Base-by-base conservation (phyloP, 2,329 filamentous ascomycete genomes). In the Ophiostoma ulmi region DNA sequence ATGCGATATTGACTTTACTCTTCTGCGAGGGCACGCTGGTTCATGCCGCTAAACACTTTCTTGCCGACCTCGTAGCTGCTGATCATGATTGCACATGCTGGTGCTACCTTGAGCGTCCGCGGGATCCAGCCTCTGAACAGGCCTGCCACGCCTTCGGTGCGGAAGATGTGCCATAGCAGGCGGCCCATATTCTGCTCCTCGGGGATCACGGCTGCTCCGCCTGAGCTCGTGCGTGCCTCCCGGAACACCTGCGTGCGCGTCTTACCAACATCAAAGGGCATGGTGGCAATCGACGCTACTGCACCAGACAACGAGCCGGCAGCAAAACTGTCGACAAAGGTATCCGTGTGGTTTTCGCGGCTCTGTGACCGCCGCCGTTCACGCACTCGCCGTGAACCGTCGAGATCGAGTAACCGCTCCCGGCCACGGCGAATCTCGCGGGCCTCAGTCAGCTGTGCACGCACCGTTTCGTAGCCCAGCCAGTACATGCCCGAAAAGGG, bases 61-160 rank as follows among this genome's bases (percentile, higher is more conserved):
- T 99, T 99, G 68, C 95, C 94, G 52, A 98, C 87, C 80, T 99
- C 95, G 79, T 98, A 99, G 78, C 91, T 97, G 78, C 92, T 96
- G 78, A 99, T 98, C 95, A 99, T 99, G 78, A 99, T 98, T 38
- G 95, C 95, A 80, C 95, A 99, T 0, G 94, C 93, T 0, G 95
- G 95, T 1, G 95, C 94, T 5, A 99, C 94, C 79, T 98, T 98
- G 72, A 98, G 83, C 75, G 93, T 97, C 55, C 95, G 86, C 0
- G 95, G 93, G 35, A 93, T 90, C 92, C 94, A 97, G 63, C 95
- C 95, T 75, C 85, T 91, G 87, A 96, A 98, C 5, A 99, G 82
- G 0, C 95, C 95, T 1, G 86, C 78, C 20, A 88, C 78, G 1
- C 95, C 95, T 80, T 98, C 94, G 70, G 91, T 91, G 75, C 87